Percentiles rank a stretch among this genome's conserved stretches.
Conservation (phyloP, 306 rosid species). For the Corylus heterophylla region DNA sequence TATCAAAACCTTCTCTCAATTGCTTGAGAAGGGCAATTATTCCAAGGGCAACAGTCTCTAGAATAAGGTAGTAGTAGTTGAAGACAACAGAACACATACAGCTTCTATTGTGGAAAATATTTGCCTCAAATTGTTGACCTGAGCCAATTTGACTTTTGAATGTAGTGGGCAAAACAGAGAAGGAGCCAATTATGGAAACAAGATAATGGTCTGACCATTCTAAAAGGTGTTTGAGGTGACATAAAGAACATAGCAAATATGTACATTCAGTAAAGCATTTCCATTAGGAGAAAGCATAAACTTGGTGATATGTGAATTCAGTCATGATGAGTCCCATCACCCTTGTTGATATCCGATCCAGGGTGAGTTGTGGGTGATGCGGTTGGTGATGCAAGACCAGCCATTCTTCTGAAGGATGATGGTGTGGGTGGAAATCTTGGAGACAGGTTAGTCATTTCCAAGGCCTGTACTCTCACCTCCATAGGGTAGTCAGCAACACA, state of each 20-base stretch:
- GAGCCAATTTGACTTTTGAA: constrained; percentile 4
- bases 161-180: constrained; percentile 16
- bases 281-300: constrained; percentile 23
- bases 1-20: too few relatives aligned
- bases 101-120: background rate
- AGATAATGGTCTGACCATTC: constrained; percentile 22
- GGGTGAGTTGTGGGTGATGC: constrained; percentile 12
- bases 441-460: constrained; percentile 78
- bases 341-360: constrained; percentile 17
- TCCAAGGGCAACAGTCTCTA: background rate
- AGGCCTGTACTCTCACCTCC: constrained; percentile 76
- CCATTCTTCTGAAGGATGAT: constrained; percentile 23
- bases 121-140: background rate
- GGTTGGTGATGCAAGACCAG: constrained; percentile 34
- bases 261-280: constrained; percentile 27
- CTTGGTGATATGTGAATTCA: constrained; percentile 20
- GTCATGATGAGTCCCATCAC: constrained; percentile 25
- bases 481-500: constrained; percentile 90
- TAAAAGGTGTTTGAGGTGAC: constrained; percentile 33
- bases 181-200: constrained; percentile 9
- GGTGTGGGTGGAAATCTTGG: constrained; percentile 62
- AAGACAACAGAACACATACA: background rate
- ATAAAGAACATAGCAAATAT: constrained; percentile 10
- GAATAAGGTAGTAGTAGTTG: background rate
- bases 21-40: background rate